Evolutionary conservation across 2,329 filamentous ascomycete species (phyloP).

Genomic region (Fusarium metavorans): DNA sequence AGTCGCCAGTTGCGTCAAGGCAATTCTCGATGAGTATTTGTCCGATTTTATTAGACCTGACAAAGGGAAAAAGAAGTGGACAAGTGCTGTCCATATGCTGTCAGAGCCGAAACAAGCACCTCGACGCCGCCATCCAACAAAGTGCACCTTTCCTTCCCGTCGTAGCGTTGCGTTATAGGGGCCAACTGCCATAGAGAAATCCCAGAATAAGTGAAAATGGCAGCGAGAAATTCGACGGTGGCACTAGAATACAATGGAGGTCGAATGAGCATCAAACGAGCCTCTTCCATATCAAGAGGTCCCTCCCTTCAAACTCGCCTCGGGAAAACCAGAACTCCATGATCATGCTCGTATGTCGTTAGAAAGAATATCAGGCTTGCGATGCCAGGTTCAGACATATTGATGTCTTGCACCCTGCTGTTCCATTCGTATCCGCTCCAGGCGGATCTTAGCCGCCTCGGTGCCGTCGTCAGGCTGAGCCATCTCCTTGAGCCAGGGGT

Average conservation of each 20-base stretch:
- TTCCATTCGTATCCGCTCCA: constrained; percentile 62
- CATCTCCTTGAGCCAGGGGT: constrained; percentile 76
- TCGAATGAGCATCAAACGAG: constrained; percentile 37
- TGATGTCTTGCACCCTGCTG: constrained; percentile 48
- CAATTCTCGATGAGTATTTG: constrained; percentile 44
- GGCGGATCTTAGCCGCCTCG: constrained; percentile 73
- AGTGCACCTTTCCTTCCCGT: constrained; percentile 38
- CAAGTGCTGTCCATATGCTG: constrained; percentile 41
- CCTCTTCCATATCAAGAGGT: constrained; percentile 25
- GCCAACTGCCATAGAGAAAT: constrained; percentile 40
- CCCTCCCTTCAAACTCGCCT: constrained; percentile 42
- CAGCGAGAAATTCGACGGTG: constrained; percentile 39
- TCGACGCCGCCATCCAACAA: constrained; percentile 34
- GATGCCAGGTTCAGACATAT: constrained; percentile 43
- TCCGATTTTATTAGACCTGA: constrained; percentile 48
- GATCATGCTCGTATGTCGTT: constrained; percentile 50
- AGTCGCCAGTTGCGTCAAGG: constrained; percentile 25
- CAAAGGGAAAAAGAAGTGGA: constrained; percentile 43
- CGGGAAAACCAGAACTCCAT: constrained; percentile 46
- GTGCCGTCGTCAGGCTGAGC: constrained; percentile 75
- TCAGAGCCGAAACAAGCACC: constrained; percentile 32
- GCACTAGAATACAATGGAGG: constrained; percentile 49
- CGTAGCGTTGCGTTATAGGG: constrained; percentile 37
- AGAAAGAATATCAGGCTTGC: constrained; percentile 33
- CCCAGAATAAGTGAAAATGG: constrained; percentile 32